Evolutionary conservation across 805 yeast species (phyloP), one percentile per base, ranked within the genome.

Genomic region (Wickerhamomyces sydowiorum): DNA sequence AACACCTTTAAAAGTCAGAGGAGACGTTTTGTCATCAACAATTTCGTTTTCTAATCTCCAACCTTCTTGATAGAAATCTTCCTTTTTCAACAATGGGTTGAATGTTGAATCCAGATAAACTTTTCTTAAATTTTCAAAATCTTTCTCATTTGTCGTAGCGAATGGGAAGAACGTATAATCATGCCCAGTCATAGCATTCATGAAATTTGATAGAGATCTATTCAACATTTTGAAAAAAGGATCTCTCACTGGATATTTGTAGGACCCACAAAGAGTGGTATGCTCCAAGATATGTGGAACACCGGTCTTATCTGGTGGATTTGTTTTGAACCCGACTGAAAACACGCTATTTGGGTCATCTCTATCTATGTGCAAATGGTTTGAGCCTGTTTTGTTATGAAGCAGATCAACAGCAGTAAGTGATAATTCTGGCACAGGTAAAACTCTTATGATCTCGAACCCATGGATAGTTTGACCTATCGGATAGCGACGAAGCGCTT

Each of bases 121-220:
- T 45, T 79, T 82, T 76, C 89, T 80, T 57, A 93, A 71, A 56
- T 93, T 93, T 25, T 73, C 73, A 60, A 75, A 93, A 60, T 93
- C 99, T 41, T 76, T 76, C 34, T 64, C 60, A 62, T 93, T 93
- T 10, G 98, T 91, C 2, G 99, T 93, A 23, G 98, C 86, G 69
- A 93, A 93, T 5, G 99, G 99, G 55, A 86, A 93, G 62, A 80
- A 90, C 0, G 99, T 93, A 58, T 89, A 90, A 63, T 93, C 98
- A 53, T 86, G 90, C 19, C 96, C 99, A 0, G 99, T 93, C 96
- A 93, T 87, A 8, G 99, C 99, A 60, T 93, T 93, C 99, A 93
- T 93, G 64, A 89, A 93, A 60, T 88, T 93, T 27, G 96, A 81
- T 54, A 93, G 67, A n/a, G 97, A 88, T 49, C 97, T 68, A 61